Conservation (phyloP, 352 stramenopile species). For the Pythium periplocum region DNA sequence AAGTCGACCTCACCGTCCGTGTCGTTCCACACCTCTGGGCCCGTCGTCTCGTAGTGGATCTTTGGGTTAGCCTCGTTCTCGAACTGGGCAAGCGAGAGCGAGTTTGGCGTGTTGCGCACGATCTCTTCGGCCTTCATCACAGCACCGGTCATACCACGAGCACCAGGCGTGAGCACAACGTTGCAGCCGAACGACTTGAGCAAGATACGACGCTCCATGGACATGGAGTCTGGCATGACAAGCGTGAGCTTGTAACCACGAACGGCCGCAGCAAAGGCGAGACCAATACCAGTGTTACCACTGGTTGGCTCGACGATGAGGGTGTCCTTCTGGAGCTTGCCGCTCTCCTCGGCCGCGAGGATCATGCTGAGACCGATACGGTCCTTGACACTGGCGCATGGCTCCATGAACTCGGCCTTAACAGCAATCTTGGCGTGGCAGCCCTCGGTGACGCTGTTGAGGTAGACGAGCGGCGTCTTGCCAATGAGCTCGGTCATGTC, state of each 20-base stretch:
- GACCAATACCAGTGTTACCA: conserved; percentile 94
- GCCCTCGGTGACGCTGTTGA: conserved; percentile 80
- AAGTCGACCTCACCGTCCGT: conserved; percentile 85
- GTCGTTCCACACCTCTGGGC: conserved; percentile 84
- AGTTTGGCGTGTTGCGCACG: conserved; percentile 66
- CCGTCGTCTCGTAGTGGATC: conserved; percentile 88
- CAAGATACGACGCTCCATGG: conserved; percentile 93
- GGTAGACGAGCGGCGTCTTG: conserved; percentile 92
- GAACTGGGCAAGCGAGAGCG: conserved; percentile 91
- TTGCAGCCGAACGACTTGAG: conserved; percentile 92
- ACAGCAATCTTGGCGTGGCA: conserved; percentile 83
- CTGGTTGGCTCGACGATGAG: conserved; percentile 92
- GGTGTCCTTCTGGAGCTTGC: conserved; percentile 64
- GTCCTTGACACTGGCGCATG: conserved; percentile 84
- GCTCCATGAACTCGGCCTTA: conserved; percentile 89
- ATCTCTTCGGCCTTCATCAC: conserved; percentile 78
- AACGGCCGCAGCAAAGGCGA: conserved; percentile 89
- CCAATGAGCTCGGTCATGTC: conserved; percentile 94
- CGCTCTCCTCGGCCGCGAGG: conserved; percentile 59
- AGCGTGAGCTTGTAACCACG: conserved; percentile 91
- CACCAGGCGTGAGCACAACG: conserved; percentile 90
- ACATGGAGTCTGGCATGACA: conserved; percentile 95
- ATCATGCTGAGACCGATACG: conserved; percentile 87
- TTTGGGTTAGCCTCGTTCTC: conserved; percentile 97
- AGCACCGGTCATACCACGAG: conserved; percentile 74